These are phyloP conservation scores for Ganoderma meredithae DNA, from an alignment of 1,284 basidiomycete genomes.

Conservation along the genomic window DNA sequence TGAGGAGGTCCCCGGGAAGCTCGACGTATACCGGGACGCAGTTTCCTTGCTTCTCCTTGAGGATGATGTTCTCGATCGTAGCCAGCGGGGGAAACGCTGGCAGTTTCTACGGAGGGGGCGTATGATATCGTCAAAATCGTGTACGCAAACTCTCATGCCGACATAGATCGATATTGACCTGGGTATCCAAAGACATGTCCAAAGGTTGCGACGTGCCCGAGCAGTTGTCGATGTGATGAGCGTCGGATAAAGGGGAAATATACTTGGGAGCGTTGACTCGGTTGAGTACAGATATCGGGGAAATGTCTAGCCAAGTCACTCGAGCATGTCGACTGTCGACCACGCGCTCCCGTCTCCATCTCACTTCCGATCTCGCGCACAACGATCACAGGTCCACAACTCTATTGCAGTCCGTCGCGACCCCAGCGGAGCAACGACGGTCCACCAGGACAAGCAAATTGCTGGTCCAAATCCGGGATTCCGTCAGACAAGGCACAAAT, in stretches of 20 bases:
- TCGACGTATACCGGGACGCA: slow-evolving; percentile 94
- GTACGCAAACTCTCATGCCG: not conserved
- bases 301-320: slow-evolving; percentile 13
- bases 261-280: not conserved
- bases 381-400: not conserved
- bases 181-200: slow-evolving; percentile 43
- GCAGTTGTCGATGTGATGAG: slow-evolving; percentile 1
- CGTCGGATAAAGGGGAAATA: not conserved
- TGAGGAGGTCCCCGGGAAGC: slow-evolving; percentile 94
- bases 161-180: slow-evolving; percentile 44
- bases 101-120: slow-evolving; percentile 56
- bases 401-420: slow-evolving; percentile 1
- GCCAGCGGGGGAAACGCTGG: slow-evolving; percentile 73
- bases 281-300: not conserved
- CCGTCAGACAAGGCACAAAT: slow-evolving; percentile 16
- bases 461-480: slow-evolving; percentile 24
- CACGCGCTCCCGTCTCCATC: slow-evolving; percentile 10
- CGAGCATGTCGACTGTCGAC: not conserved
- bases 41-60: slow-evolving; percentile 85
- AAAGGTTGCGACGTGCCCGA: not conserved
- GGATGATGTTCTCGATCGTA: slow-evolving; percentile 74
- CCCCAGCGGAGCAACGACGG: slow-evolving; percentile 7
- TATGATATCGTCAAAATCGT: slow-evolving; percentile 19
- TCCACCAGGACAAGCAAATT: not conserved
- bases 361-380: slow-evolving; percentile 17